phyloP scores from a whole-genome alignment of 2,329 filamentous ascomycete species.

The Nannizziopsis barbatae region DNA sequence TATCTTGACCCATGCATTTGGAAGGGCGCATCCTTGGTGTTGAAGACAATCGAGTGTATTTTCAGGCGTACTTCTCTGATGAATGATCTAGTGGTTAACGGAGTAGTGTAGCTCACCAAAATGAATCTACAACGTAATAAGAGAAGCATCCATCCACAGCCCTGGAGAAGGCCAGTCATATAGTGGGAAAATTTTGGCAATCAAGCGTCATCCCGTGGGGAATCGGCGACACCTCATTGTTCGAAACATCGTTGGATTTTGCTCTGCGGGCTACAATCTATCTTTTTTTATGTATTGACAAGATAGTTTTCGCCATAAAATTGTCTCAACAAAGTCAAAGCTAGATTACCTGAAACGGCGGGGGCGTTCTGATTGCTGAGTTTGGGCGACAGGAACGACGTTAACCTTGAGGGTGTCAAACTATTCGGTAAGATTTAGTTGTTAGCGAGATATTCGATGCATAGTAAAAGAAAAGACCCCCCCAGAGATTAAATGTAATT shows the following conservation, averaged over 20 bases:
- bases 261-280: conserved; percentile 10
- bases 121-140: background rate
- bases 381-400: conserved; percentile 79
- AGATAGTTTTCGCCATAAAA: conserved; percentile 8
- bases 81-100: background rate
- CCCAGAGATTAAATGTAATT: background rate
- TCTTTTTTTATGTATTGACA: background rate
- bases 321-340: conserved; percentile 6
- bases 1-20: conserved; percentile 25
- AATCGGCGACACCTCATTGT: conserved; percentile 83
- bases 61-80: background rate
- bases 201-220: conserved; percentile 74
- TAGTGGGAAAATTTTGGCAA: conserved; percentile 53
- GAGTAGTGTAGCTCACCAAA: background rate
- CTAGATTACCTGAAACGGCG: conserved; percentile 52
- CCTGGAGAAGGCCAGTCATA: background rate
- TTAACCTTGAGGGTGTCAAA: conserved; percentile 98
- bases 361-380: conserved; percentile 71
- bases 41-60: background rate
- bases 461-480: background rate
- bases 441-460: background rate
- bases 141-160: background rate
- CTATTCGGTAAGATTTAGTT: conserved; percentile 36
- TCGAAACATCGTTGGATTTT: conserved; percentile 21
- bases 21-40: too few species aligned